Evolutionary conservation across 768 basidiomycete species (phyloP), one percentile per base, ranked within the genome.

Genomic region (Boletus rubropictus): DNA sequence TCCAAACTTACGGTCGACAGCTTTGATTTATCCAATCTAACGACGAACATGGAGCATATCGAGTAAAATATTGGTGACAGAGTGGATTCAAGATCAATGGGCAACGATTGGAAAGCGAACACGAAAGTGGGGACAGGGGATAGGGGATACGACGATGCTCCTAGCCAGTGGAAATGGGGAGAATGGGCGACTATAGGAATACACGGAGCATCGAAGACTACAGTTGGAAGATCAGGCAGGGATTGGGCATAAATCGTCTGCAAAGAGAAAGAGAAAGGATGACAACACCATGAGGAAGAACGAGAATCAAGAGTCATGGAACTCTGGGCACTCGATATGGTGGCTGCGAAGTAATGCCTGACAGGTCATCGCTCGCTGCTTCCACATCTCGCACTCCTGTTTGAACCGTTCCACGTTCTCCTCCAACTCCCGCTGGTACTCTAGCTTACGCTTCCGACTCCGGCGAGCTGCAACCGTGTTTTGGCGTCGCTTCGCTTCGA

Each of bases 401-500:
- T 73, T 77, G 57, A 82, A 68, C 25, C 58, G 68, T 48, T 79
- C 76, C 39, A 81, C 66, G 7, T 57, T 69, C 18, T 77, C 70
- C 68, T 89, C 82, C 40, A 93, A 69, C 46, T 78, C 73, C 44
- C 78, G 73, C 54, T 84, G 76, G 53, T 90, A 79, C 60, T 79
- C 76, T 33, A 82, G 64, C 72, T 89, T 91, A 48, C 86, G 76
- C 70, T 78, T 78, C 17, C 91, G 76, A 59, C 82, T 85, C 25
- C 85, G 78, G 2, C 91, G 79, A 6, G 92, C 92, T 0, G 91
- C 90, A 5, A 91, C 66, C 3, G 91, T 92, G 56, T 95, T 95
- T 68, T 84, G 81, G 8, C 82, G 75, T 25, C 91, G 79, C 72
- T 91, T 92, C 35, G 76, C 77, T 56, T 81, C 84, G 53, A 87